Evolutionary conservation across 805 yeast species (phyloP), one percentile per base, ranked within the genome.

Genomic region (Pichia ethanolica): DNA sequence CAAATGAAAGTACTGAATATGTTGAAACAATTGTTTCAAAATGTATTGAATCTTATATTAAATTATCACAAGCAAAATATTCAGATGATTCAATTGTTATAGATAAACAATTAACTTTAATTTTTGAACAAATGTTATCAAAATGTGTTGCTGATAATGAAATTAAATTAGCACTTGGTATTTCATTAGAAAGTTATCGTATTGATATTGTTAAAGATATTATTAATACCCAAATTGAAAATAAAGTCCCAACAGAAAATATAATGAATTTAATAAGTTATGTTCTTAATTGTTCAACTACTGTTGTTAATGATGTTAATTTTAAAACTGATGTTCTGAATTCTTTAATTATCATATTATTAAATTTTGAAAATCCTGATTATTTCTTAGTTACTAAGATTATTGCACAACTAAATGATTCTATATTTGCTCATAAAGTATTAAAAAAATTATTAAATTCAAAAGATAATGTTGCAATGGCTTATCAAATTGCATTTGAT

Each of bases 401-500:
- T 55, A 83, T 90, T 42, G 90, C 91, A 39, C 95, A 89, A 66
- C 74, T 91, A 63, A 89, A 90, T 65, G 95, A 89, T 64, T 71
- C 80, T 40, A 69, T 71, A 9, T 74, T 86, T 55, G 95, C 96
- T 6, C 73, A 80, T 37, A 72, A 75, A 48, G 70, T 89, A 43
- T 87, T 91, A 66, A 75, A 77, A 57, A 77, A 77, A 51, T 72
- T 87, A 53, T 61, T 88, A 39, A 58, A 61, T 5, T 54, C 63
- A 3, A 57, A 57, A 11, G 65, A 72, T 20, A 77, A 74, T 53
- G 66, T 63, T 44, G 72, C 81, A 54, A 73, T 86, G 52, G 95
- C 95, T 3, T 87, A 81, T 67, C 99, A 93, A 72, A 87, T 91
- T 47, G 97, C 97, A 1, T 93, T 93, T 66, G 99, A 93, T 66